Conservation (phyloP, 148 eudicot genomes). For the Rhododendron ferrugineum region DNA sequence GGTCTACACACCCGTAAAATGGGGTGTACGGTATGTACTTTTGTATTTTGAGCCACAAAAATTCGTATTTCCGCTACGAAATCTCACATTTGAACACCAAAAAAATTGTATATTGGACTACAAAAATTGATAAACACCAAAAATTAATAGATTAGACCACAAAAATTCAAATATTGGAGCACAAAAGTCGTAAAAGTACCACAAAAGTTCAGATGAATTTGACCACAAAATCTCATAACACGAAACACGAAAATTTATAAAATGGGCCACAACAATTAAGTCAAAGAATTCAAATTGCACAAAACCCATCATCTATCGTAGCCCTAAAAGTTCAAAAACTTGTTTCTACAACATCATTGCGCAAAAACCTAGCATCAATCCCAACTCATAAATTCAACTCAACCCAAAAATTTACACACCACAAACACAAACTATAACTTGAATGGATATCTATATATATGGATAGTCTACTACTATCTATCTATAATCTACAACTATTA, state of each 20-base stretch:
- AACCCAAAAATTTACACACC: neutral
- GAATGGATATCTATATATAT: neutral
- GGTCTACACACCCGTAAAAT: too few species aligned
- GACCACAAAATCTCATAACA: neutral
- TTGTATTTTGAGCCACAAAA: neutral
- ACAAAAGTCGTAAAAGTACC: neutral
- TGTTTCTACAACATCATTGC: neutral
- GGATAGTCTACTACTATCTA: neutral
- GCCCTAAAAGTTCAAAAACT: neutral
- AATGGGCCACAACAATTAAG: neutral
- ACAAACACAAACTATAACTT: neutral
- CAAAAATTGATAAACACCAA: too few species aligned
- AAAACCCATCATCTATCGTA: neutral
- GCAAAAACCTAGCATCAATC: neutral
- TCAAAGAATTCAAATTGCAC: conserved; percentile 8
- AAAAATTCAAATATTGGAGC: neutral
- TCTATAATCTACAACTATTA: too few species aligned
- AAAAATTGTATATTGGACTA: too few species aligned
- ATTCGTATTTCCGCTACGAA: neutral
- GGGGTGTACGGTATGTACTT: neutral
- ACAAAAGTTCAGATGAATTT: neutral
- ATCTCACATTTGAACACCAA: neutral
- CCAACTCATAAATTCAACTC: neutral
- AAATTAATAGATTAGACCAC: too few species aligned
- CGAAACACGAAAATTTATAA: too few species aligned